Conservation (phyloP, 2,329 filamentous ascomycete genomes). For the Raffaelea deltoideospora region DNA sequence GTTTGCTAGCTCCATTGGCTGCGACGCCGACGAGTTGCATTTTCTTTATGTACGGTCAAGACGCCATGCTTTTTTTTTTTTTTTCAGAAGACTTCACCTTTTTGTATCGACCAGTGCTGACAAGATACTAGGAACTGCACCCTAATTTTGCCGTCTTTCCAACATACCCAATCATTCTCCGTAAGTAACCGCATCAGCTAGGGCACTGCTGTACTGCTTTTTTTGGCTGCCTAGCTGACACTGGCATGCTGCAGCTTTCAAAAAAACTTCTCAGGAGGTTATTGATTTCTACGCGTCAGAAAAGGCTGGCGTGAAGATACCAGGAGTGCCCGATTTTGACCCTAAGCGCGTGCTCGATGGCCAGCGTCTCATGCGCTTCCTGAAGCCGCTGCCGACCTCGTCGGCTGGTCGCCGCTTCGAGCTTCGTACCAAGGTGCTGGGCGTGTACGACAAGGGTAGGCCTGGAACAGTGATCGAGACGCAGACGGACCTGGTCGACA, state of each 20-base stretch:
- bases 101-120: conserved; percentile 1
- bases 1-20: conserved; percentile 81
- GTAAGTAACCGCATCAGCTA: too few species aligned
- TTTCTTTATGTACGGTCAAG: conserved; percentile 61
- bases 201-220: conserved; percentile 1
- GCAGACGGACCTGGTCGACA: conserved; percentile 63
- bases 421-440: conserved; percentile 60
- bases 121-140: conserved; percentile 61
- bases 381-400: conserved; percentile 58
- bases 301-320: conserved; percentile 51
- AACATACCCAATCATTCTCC: conserved; percentile 70
- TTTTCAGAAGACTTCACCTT: background rate
- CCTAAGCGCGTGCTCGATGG: conserved; percentile 63
- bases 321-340: conserved; percentile 64
- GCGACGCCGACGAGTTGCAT: conserved; percentile 71
- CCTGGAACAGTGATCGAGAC: conserved; percentile 69
- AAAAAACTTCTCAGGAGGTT: conserved; percentile 59
- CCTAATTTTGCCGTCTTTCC: conserved; percentile 79
- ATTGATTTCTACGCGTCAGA: conserved; percentile 70
- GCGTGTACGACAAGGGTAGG: conserved; percentile 82
- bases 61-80: background rate
- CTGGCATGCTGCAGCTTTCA: conserved; percentile 51
- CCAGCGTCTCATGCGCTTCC: conserved; percentile 63
- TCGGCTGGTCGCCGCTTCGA: conserved; percentile 63
- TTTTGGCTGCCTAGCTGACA: conserved; percentile 2